Evolutionary conservation across 176 grass and related monocot species (phyloP).

Genomic region (Triticum timopheevii): DNA sequence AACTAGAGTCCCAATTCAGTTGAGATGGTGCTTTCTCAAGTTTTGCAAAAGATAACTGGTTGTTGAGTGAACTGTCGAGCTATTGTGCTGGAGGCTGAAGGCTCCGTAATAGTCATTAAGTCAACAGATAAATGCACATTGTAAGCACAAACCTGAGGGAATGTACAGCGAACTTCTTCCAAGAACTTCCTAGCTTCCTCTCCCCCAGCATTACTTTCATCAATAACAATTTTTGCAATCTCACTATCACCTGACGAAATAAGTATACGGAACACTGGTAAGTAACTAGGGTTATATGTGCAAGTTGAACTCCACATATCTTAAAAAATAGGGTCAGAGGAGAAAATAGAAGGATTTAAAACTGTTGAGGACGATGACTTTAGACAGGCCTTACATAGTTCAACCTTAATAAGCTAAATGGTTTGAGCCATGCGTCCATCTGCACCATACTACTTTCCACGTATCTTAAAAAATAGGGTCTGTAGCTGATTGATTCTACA

Average conservation of each 20-base stretch:
- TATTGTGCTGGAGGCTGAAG: not conserved
- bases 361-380: not conserved
- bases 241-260: conserved; percentile 68
- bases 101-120: not conserved
- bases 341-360: not conserved
- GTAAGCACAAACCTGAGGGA: conserved; percentile 69
- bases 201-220: conserved; percentile 75
- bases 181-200: conserved; percentile 85
- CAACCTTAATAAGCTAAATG: not conserved
- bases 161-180: conserved; percentile 81
- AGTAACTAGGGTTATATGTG: not conserved
- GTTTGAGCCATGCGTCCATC: not conserved
- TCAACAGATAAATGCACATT: conserved; percentile 3
- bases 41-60: not conserved
- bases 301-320: not conserved
- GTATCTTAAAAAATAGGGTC: too few relatives aligned
- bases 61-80: not conserved
- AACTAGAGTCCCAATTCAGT: not conserved
- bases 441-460: not conserved
- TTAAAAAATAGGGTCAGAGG: not conserved
- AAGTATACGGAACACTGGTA: not conserved
- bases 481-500: not conserved
- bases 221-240: conserved; percentile 66
- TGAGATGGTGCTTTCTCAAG: not conserved
- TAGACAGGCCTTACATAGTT: not conserved